These are phyloP conservation scores for Megacollybia platyphylla DNA, from an alignment of 1,284 basidiomycete species.

Conservation along the genomic window DNA sequence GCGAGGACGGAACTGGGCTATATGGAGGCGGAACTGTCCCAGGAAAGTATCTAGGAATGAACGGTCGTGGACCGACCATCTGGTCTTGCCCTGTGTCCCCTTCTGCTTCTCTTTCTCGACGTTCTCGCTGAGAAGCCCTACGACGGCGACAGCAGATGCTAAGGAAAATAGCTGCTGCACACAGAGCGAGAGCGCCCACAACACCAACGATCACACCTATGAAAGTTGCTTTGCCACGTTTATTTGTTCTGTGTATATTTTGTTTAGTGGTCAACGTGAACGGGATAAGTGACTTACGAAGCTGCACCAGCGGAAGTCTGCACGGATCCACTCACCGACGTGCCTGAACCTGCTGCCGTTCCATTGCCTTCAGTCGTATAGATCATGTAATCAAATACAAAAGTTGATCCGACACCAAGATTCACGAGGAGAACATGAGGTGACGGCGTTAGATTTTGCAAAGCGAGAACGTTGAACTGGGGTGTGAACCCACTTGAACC, in stretches of 20 bases:
- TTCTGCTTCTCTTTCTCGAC: constrained; percentile 23
- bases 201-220: constrained; percentile 37
- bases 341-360: neutral
- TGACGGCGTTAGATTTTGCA: constrained; percentile 19
- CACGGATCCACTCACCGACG: neutral
- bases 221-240: constrained; percentile 35
- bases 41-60: constrained; percentile 43
- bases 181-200: constrained; percentile 32
- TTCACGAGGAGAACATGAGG: constrained; percentile 29
- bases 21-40: constrained; percentile 28
- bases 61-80: constrained; percentile 30
- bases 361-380: constrained; percentile 20
- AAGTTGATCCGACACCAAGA: constrained; percentile 30
- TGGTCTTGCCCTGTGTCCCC: constrained; percentile 11
- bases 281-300: neutral
- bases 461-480: constrained; percentile 22
- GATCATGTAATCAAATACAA: constrained; percentile 36
- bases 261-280: neutral
- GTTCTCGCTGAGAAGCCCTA: constrained; percentile 26
- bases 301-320: neutral
- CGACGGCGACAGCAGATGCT: constrained; percentile 37
- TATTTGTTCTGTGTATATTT: neutral
- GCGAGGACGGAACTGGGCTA: constrained; percentile 13
- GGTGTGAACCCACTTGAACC: constrained; percentile 13
- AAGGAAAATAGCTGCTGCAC: constrained; percentile 32